Evolutionary conservation across 805 yeast species (phyloP).

Genomic region (Saccharomycopsis synnaedendra): DNA sequence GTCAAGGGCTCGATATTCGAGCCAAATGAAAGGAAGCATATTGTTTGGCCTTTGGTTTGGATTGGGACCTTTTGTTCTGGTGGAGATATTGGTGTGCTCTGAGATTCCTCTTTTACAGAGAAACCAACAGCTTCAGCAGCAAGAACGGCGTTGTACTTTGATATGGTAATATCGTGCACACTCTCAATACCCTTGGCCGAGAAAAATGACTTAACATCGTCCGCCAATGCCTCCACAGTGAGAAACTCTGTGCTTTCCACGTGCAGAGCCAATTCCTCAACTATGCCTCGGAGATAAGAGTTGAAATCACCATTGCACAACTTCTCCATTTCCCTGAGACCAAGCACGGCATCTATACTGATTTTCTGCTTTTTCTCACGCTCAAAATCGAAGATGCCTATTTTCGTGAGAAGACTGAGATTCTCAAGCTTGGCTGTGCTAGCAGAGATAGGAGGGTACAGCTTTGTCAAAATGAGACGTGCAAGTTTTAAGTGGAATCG

Average conservation of each 20-base stretch:
- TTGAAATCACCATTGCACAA: constrained; percentile 23
- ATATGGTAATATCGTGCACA: constrained; percentile 38
- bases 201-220: constrained; percentile 48
- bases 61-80: neutral
- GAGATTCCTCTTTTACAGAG: neutral
- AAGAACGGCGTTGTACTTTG: constrained; percentile 82
- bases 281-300: constrained; percentile 22
- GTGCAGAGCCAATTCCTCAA: constrained; percentile 40
- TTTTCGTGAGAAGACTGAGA: constrained; percentile 56
- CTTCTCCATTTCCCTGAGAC: too few species aligned
- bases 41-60: constrained; percentile 25
- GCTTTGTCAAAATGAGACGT: constrained; percentile 18
- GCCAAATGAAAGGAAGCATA: constrained; percentile 78
- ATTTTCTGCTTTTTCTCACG: constrained; percentile 73
- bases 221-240: constrained; percentile 88
- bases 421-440: constrained; percentile 21
- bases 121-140: constrained; percentile 79
- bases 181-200: constrained; percentile 23
- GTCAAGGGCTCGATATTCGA: constrained; percentile 24
- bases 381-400: constrained; percentile 91
- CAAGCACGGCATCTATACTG: constrained; percentile 38
- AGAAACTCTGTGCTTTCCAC: constrained; percentile 76
- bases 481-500: constrained; percentile 23
- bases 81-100: constrained; percentile 8
- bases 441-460: constrained; percentile 24